Evolutionary conservation across 495 filamentous ascomycete genomes (phyloP), one percentile per base, ranked within the genome.

Genomic region (Penicillium robsamsonii): DNA sequence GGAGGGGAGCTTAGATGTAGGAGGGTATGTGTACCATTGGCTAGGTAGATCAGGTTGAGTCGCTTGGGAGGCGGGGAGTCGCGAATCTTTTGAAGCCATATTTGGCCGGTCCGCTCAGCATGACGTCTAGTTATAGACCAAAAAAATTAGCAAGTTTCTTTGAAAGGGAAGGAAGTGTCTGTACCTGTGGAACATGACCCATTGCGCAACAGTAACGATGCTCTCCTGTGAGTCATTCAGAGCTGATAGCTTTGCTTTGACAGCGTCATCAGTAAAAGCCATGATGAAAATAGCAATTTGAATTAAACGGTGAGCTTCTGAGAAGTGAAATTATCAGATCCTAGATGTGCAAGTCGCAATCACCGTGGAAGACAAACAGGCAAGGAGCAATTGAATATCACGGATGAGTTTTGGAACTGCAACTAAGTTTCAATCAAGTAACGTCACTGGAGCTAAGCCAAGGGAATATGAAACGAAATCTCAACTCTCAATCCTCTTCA

Each of bases 181-280:
- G 63, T 88, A 96, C 92, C 91, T 86, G 75, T 99, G 92, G 70
- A 97, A 99, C 88, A 97, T 91, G 54, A 99, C 89, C 95, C 95
- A 99, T 87, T 97, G 92, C 43, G 92, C 87, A 48, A 95, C 92
- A 46, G 90, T 89, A 45, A 95, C 90, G 63, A 97, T 96, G 74
- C 89, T 91, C 62, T 97, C 94, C 68, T 97, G 92, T 12, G 89
- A 91, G 76, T 98, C 94, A 74, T 96, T 96, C 45, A 99, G 82
- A 38, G 90, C 87, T 27, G 92, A 94, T 27, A 99, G 86, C 81
- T 97, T 97, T 46, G 94, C 89, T 61, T 88, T 83, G 20, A 97
- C 90, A 30, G 90, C 86, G 75, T 99, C 94, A 70, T 96, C 91
- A 49, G 86, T 93, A 73, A 96, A 97, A 25, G 94, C 84, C 94